These are phyloP conservation scores for Thelonectria rubi DNA, from an alignment of 2,329 filamentous ascomycete genomes.

Conservation along the genomic window DNA sequence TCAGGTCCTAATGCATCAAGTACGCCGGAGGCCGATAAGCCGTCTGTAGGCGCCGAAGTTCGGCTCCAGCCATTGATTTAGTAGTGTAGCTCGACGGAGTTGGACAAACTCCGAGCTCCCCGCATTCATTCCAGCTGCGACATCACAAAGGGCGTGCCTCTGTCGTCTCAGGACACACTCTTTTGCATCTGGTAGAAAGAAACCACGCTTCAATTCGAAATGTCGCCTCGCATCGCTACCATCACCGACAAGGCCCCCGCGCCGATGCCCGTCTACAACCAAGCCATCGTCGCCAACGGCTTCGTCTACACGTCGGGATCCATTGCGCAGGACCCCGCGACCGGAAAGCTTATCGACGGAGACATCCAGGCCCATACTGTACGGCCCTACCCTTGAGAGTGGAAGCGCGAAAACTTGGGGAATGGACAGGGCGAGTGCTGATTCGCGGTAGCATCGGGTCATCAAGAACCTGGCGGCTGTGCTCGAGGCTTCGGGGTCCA, in stretches of 20 bases:
- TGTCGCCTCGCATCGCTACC: constrained; percentile 35
- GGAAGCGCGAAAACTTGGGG: too few species aligned
- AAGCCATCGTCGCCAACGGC: constrained; percentile 61
- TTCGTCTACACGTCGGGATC: constrained; percentile 76
- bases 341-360: constrained; percentile 69
- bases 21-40: neutral
- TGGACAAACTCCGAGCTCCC: neutral
- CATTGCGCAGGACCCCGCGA: constrained; percentile 67
- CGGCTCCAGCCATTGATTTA: neutral
- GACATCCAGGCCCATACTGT: constrained; percentile 72
- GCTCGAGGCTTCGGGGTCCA: constrained; percentile 72
- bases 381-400: constrained; percentile 5
- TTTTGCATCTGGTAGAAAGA: neutral
- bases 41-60: neutral
- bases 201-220: constrained; percentile 3
- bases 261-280: constrained; percentile 34
- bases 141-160: neutral
- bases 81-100: neutral
- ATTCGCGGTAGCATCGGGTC: constrained; percentile 58
- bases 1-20: too few species aligned
- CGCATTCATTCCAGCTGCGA: neutral
- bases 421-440: neutral
- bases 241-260: constrained; percentile 39
- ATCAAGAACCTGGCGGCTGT: constrained; percentile 75
- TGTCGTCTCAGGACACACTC: neutral